Conservation (phyloP, 2,329 filamentous ascomycete genomes). For the Zymoseptoria ardabiliae region DNA sequence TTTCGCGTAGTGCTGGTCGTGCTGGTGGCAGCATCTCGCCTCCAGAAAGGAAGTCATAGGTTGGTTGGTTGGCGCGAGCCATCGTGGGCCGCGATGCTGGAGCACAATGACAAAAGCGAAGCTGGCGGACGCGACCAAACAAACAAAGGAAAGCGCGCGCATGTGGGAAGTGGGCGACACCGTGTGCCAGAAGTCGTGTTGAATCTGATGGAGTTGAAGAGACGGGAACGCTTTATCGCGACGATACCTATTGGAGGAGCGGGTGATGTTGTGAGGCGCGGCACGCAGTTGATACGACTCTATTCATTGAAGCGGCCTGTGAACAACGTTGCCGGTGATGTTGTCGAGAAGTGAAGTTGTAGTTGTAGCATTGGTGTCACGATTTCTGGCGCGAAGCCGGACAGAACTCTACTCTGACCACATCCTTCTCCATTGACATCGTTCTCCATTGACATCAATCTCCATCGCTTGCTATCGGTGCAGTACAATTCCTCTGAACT, state of each 20-base stretch:
- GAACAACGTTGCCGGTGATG: too few species aligned
- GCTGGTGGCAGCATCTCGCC: conserved; percentile 28
- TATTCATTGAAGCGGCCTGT: too few species aligned
- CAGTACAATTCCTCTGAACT: too few species aligned
- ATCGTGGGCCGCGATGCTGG: conserved; percentile 13
- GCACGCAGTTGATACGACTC: too few species aligned
- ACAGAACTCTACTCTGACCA: too few species aligned
- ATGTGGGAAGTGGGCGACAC: not conserved
- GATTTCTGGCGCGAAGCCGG: not conserved
- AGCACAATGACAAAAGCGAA: not conserved
- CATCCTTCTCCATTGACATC: too few species aligned
- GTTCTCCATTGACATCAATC: too few species aligned
- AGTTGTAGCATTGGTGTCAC: not conserved
- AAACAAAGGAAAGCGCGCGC: not conserved
- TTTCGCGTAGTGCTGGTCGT: conserved; percentile 36
- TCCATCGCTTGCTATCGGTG: too few species aligned
- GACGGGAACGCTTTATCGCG: too few species aligned
- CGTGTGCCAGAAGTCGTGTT: not conserved
- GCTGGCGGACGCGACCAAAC: not conserved
- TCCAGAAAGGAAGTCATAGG: conserved; percentile 44
- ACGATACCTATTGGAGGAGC: too few species aligned
- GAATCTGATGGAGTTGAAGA: not conserved
- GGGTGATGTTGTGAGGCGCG: too few species aligned
- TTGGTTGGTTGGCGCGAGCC: conserved; percentile 34
- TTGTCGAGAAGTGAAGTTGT: too few species aligned